Evolutionary conservation across 176 grass and related monocot species (phyloP), one percentile per base, ranked within the genome.

Genomic region (Thinopyrum elongatum): DNA sequence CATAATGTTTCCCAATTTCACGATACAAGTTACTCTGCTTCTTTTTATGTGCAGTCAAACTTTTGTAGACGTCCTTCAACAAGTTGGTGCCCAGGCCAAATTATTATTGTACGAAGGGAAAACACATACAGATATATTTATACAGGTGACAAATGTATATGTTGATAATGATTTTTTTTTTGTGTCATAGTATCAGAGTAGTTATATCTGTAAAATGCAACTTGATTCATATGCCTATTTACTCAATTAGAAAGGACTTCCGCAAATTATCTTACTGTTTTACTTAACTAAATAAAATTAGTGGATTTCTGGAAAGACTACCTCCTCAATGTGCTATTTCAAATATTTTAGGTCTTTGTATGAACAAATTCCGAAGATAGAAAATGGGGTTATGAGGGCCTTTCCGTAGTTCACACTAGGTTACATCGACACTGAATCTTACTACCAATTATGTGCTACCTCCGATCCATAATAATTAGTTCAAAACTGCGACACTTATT

Each of bases 51-150:
- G 79, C 90, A 99, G 97, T 85, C 55, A 91, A 92, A 89, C 86
- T 81, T 99, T 96, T 85, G 82, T 76, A 72, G 66, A 90, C 1
- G 82, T 85, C 59, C 93, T 99, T 64, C 85, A 66, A 66, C 88
- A 82, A 65, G 88, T 22, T 83, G 97, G 97, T 59, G 94, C 88
- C 85, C 84, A 94, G 88, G 87, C 88, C 82, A 92, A 65, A 79
- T 68, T 99, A 81, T 36, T 96, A 13, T 89, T 99, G 71, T 99
- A 94, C 26, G 85, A 96, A 86, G 92, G 97, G 55, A 99, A 99
- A 89, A 99, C 94, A 74, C 97, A 99, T 82, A 99, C 97, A 63
- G 92, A 99, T 89, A 83, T 99, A 82, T 99, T 99, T 91, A 1
- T 96, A 44, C 94, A 99, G 97, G 97, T 99, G 88, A 49, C 1